phyloP scores from a whole-genome alignment of 2,329 filamentous ascomycete species.

The Septoria linicola region DNA sequence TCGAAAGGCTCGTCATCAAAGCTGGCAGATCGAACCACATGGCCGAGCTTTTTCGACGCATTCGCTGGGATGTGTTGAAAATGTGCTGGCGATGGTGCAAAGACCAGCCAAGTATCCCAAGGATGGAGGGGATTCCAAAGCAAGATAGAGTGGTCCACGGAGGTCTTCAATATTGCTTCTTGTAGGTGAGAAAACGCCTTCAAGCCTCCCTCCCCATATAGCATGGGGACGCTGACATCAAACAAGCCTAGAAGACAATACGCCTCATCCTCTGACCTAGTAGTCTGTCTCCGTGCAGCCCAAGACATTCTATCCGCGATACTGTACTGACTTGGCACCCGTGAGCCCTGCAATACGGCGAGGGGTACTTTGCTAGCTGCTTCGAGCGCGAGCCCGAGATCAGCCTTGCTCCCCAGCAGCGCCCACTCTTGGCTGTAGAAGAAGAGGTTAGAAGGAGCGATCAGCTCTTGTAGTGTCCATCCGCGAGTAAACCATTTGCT shows the following conservation, averaged over 20 bases:
- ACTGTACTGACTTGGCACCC: neutral
- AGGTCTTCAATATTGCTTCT: neutral
- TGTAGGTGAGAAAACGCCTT: neutral
- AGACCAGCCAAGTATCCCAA: too few species aligned
- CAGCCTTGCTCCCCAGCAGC: neutral
- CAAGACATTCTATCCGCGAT: neutral
- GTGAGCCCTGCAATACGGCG: neutral
- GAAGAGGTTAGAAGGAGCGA: neutral
- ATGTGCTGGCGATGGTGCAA: too few species aligned
- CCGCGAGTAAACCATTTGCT: too few species aligned
- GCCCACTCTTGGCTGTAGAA: neutral
- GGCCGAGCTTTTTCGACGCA: too few species aligned
- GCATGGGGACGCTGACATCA: constrained; percentile 2
- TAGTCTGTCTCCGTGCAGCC: neutral
- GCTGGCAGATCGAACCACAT: too few species aligned
- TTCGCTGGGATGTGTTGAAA: too few species aligned
- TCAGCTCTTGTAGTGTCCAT: constrained; percentile 1
- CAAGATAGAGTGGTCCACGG: neutral
- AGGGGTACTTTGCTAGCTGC: neutral
- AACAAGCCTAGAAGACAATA: constrained; percentile 1
- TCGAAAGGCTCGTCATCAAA: too few species aligned
- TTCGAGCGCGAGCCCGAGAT: neutral
- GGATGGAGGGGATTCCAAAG: too few species aligned
- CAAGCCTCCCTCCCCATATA: neutral
- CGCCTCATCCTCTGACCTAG: neutral